A percentile compares a stretch with the other conserved stretches of the same genome.
phyloP scores from a whole-genome alignment of 78 protist species.

The Dictyostelium brefeldianum region DNA sequence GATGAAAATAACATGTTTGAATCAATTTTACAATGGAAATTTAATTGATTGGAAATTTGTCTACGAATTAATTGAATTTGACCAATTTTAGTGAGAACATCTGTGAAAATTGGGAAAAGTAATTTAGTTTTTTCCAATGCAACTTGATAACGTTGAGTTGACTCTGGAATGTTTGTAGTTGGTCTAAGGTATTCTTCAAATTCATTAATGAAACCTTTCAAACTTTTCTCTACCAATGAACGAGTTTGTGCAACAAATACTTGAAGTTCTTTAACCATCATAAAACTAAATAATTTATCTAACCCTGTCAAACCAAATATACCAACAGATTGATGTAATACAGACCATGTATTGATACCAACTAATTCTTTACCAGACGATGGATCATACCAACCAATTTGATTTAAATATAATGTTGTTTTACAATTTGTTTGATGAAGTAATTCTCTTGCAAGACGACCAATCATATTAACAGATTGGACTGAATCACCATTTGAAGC shows the following conservation, averaged over 20 bases:
- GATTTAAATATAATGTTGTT: conserved; percentile 81
- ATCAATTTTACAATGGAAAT: conserved; percentile 86
- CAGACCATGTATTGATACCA: conserved; percentile 75
- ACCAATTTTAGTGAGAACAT: conserved; percentile 82
- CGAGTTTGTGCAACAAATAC: conserved; percentile 69
- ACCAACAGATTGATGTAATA: conserved; percentile 82
- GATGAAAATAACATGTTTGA: conserved; percentile 79
- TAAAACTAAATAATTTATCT: conserved; percentile 88
- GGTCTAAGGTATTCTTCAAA: conserved; percentile 70
- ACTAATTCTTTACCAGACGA: conserved; percentile 84
- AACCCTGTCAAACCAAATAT: conserved; percentile 91
- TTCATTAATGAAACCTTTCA: conserved; percentile 50
- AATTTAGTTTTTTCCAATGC: conserved; percentile 60
- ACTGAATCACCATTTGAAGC: background rate
- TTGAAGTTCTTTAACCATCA: conserved; percentile 90
- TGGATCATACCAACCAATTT: conserved; percentile 87
- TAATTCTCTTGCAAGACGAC: conserved; percentile 93
- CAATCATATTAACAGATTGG: conserved; percentile 91
- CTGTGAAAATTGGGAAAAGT: conserved; percentile 71
- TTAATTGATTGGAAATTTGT: conserved; percentile 86
- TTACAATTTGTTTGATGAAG: conserved; percentile 86
- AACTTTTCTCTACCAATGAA: conserved; percentile 61
- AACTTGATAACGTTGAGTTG: conserved; percentile 46
- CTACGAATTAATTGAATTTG: conserved; percentile 92
- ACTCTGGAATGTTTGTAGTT: conserved; percentile 47